These are phyloP conservation scores for Pholiota adiposa DNA, from an alignment of 1,284 basidiomycete genomes.

Conservation along the genomic window DNA sequence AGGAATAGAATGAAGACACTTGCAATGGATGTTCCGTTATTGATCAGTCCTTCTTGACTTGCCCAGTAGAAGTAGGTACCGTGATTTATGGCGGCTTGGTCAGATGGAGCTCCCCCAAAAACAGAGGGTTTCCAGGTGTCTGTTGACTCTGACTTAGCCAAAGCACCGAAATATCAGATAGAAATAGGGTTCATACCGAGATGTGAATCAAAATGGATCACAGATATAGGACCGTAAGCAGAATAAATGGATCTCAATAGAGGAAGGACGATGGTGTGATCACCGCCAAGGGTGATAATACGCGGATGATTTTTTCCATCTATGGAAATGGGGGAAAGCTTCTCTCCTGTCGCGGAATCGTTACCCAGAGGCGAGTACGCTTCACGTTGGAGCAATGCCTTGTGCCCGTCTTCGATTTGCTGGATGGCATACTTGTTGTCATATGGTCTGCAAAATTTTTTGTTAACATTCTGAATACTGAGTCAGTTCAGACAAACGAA, in stretches of 20 bases:
- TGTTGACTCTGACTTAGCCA: slow-evolving; percentile 15
- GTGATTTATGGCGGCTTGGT: slow-evolving; percentile 72
- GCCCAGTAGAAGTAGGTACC: slow-evolving; percentile 84
- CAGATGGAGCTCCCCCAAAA: slow-evolving; percentile 71
- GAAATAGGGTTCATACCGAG: slow-evolving; percentile 36
- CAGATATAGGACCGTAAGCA: slow-evolving; percentile 72
- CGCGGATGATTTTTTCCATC: slow-evolving; percentile 73
- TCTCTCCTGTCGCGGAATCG: slow-evolving; percentile 58
- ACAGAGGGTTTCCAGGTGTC: slow-evolving; percentile 78
- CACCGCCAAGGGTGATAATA: slow-evolving; percentile 76
- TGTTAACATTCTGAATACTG: neutral
- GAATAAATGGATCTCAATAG: slow-evolving; percentile 62
- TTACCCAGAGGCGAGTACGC: slow-evolving; percentile 65
- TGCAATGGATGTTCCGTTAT: slow-evolving; percentile 82
- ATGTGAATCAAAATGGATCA: slow-evolving; percentile 84
- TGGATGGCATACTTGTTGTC: slow-evolving; percentile 72
- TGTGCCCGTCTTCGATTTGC: slow-evolving; percentile 74
- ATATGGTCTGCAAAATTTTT: slow-evolving; percentile 56
- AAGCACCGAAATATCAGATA: neutral
- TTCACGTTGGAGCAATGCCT: slow-evolving; percentile 60
- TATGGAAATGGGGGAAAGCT: slow-evolving; percentile 54
- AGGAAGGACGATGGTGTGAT: slow-evolving; percentile 71
- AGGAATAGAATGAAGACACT: slow-evolving; percentile 47
- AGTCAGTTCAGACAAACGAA: neutral
- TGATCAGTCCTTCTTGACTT: slow-evolving; percentile 73